phyloP scores from a whole-genome alignment of 2,329 filamentous ascomycete genomes.

The Penicillium fuscoglaucum region DNA sequence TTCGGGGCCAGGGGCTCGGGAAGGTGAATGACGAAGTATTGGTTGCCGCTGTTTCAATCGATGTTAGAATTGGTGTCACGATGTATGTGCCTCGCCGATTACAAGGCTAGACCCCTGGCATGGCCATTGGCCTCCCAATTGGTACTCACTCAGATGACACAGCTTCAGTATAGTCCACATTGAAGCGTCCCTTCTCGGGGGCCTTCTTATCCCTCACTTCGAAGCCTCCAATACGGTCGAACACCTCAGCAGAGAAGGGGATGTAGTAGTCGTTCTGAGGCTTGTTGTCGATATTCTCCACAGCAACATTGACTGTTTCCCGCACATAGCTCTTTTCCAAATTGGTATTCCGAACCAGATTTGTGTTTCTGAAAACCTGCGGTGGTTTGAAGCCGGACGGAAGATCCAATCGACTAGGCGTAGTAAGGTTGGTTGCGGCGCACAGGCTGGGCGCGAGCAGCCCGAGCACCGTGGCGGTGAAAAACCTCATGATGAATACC shows the following conservation, averaged over 20 bases:
- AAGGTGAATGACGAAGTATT: slow-evolving; percentile 84
- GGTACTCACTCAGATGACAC: slow-evolving; percentile 53
- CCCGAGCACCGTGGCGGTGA: slow-evolving; percentile 40
- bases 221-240: slow-evolving; percentile 76
- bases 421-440: slow-evolving; percentile 32
- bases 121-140: slow-evolving; percentile 53
- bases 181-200: slow-evolving; percentile 64
- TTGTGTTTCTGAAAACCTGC: slow-evolving; percentile 89
- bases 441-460: slow-evolving; percentile 39
- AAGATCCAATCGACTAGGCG: slow-evolving; percentile 37
- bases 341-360: slow-evolving; percentile 85
- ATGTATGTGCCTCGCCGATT: background rate
- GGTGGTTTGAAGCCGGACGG: slow-evolving; percentile 70
- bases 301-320: slow-evolving; percentile 88
- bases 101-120: slow-evolving; percentile 1
- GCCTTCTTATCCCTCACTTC: slow-evolving; percentile 94
- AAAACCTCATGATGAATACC: slow-evolving; percentile 43
- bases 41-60: slow-evolving; percentile 56
- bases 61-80: slow-evolving; percentile 9
- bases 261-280: slow-evolving; percentile 89
- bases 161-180: slow-evolving; percentile 66
- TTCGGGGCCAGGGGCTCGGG: slow-evolving; percentile 73
- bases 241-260: slow-evolving; percentile 74
- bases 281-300: slow-evolving; percentile 79
- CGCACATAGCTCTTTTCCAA: slow-evolving; percentile 89